phyloP scores from a whole-genome alignment of 164 flowering plant species.

The Vitis amurensis region DNA sequence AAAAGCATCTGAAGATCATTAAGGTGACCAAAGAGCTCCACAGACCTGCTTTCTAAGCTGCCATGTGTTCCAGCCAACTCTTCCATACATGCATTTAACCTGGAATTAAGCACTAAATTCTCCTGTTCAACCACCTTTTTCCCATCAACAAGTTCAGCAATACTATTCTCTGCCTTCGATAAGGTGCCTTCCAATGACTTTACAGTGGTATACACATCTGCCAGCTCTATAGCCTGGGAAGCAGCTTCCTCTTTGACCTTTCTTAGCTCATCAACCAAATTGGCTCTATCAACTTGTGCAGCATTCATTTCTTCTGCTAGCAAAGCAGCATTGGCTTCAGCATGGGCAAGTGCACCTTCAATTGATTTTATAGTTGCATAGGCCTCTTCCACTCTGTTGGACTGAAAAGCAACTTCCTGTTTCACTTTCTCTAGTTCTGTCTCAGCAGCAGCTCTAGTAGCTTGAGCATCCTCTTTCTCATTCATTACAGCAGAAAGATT shows the following conservation, averaged over 20 bases:
- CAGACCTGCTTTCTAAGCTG: slow-evolving; percentile 52
- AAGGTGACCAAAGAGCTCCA: slow-evolving; percentile 53
- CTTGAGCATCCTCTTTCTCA: slow-evolving; percentile 52
- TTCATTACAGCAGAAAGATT: slow-evolving; percentile 31
- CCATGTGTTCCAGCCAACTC: slow-evolving; percentile 69
- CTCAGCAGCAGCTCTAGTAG: slow-evolving; percentile 41
- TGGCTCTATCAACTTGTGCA: slow-evolving; percentile 30
- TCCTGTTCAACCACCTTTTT: slow-evolving; percentile 46
- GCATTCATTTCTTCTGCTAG: slow-evolving; percentile 46
- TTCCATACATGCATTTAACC: slow-evolving; percentile 49
- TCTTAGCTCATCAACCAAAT: slow-evolving; percentile 56
- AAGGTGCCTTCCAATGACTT: slow-evolving; percentile 56
- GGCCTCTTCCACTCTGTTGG: slow-evolving; percentile 49
- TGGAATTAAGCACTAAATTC: slow-evolving; percentile 32
- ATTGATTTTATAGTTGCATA: slow-evolving; percentile 45
- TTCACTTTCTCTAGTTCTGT: slow-evolving; percentile 47
- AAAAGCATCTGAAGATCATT: slow-evolving; percentile 48
- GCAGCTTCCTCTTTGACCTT: slow-evolving; percentile 51
- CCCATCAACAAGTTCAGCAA: slow-evolving; percentile 41
- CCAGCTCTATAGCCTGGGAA: slow-evolving; percentile 34
- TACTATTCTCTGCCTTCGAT: slow-evolving; percentile 40
- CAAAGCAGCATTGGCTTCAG: slow-evolving; percentile 28
- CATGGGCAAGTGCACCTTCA: slow-evolving; percentile 48
- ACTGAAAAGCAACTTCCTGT: slow-evolving; percentile 41
- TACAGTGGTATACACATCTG: slow-evolving; percentile 43